Evolutionary conservation across 2,329 filamentous ascomycete genomes (phyloP), one percentile per base, ranked within the genome.

Genomic region (Penicillium sp.): DNA sequence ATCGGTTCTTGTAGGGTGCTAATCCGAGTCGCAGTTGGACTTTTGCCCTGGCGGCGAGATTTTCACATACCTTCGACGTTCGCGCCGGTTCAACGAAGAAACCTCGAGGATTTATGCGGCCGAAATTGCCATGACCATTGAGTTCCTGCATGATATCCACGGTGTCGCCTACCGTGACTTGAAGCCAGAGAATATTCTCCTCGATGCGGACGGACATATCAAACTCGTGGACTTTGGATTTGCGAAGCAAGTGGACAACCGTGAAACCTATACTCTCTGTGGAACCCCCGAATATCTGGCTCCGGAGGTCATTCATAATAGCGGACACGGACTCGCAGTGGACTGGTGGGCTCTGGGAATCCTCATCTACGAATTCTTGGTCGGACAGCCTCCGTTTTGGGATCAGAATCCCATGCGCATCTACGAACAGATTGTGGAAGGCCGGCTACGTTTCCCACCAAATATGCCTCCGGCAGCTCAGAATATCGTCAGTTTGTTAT

Each of bases 321-420:
- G 74, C 72, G 83, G 85, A 22, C 85, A 88, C 66, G 84, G 85
- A 52, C 82, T 83, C 47, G 85, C 86, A 35, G 86, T 88, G 39
- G 86, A 88, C 72, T 88, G 86, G 86, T 88, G 86, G 86, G 86
- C 86, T 2, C 80, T 88, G 58, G 86, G 86, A 26, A 87, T 88
- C 60, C 74, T 88, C 31, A 84, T 88, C 43, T 88, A 87, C 70
- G 86, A 88, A 64, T 88, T 88, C 67, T 75, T 88, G 21, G 85
- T 88, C 49, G 86, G 86, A 51, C 85, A 88, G 65, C 86, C 86
- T 22, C 86, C 86, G 1, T 88, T 88, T 70, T 88, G 86, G 85
- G 85, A 88, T 68, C 83, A 86, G 58, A 87, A 87, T 63, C 85
- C 85, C 3, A 86, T 88, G 83, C 86, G 86, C 59, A 87, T 88